Evolutionary conservation across 371 early-diverging fungal species (phyloP).

Genomic region (Lichtheimia hyalospora): DNA sequence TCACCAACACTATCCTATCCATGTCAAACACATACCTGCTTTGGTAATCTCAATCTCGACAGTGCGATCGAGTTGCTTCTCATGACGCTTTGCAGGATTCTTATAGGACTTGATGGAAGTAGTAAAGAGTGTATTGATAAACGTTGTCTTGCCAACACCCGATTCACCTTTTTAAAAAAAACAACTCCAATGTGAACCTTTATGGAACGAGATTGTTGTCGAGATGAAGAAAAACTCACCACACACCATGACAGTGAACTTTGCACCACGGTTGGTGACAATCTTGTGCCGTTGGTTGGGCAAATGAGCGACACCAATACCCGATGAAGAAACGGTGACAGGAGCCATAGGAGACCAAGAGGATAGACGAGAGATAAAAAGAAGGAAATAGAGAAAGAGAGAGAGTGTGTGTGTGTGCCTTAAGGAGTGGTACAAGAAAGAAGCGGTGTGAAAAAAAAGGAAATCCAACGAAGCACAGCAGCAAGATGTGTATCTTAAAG

Average conservation of each 20-base stretch:
- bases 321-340: slow-evolving; percentile 52
- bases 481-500: too few relatives aligned
- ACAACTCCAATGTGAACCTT: background rate
- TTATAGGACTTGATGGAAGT: slow-evolving; percentile 68
- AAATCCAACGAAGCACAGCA: too few relatives aligned
- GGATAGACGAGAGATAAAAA: slow-evolving; percentile 1
- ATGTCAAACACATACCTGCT: slow-evolving; percentile 13
- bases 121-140: slow-evolving; percentile 84
- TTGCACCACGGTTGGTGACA: slow-evolving; percentile 86
- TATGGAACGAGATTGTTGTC: background rate
- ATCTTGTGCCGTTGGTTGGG: slow-evolving; percentile 98
- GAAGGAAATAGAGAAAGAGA: background rate
- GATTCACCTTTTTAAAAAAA: slow-evolving; percentile 26
- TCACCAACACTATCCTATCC: background rate
- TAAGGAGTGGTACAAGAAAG: background rate
- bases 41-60: slow-evolving; percentile 77
- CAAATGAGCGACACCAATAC: slow-evolving; percentile 95
- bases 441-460: too few relatives aligned
- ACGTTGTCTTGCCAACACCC: slow-evolving; percentile 77
- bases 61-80: slow-evolving; percentile 64
- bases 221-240: slow-evolving; percentile 58
- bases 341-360: slow-evolving; percentile 35
- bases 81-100: slow-evolving; percentile 50
- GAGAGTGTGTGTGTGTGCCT: background rate
- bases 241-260: slow-evolving; percentile 96